Evolutionary conservation across 2,329 filamentous ascomycete genomes (phyloP), one percentile per base, ranked within the genome.

Genomic region (Amylocarpus encephaloides): DNA sequence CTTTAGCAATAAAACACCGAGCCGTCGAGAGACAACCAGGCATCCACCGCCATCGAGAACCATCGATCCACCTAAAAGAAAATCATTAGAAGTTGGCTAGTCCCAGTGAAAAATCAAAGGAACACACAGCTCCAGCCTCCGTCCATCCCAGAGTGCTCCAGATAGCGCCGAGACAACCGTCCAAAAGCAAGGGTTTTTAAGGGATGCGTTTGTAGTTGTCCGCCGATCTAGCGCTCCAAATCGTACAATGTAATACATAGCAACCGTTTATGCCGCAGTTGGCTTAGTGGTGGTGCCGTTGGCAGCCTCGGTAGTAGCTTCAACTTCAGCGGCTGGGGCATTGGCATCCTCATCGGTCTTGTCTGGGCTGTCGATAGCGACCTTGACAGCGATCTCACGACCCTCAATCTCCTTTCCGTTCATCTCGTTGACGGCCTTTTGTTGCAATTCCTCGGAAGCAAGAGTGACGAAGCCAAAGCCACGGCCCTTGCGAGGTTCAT

Each of bases 321-420:
- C 63, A 53, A 59, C 60, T 51, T 64, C 63, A 43, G 59, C 68
- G 52, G 68, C 73, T 58, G 73, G 74, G 51, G 74, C 70, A 62
- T 77, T 85, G 66, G 86, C 82, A 69, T 96, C 92, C 73, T 96
- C 92, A 59, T 85, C 81, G 54, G 81, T 84, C 86, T 97, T 98
- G 75, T 94, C 92, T 59, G 93, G 93, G 79, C 90, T 96, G 78
- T 98, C 93, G 68, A 98, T 97, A 68, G 93, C 93, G 69, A 98
- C 91, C 87, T 98, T 98, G 80, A 98, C 93, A 59, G 93, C 93
- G 64, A 98, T 98, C 78, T 97, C 92, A 67, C 93, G 92, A 59
- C 92, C 93, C 72, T 97, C 93, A 62, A 98, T 93, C 71, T 95
- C 88, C 83, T 95, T 97, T 75, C 90, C 93, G 74, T 98, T 96